Conservation (phyloP, 148 eudicot genomes). For the Chenopodium berlandieri region DNA sequence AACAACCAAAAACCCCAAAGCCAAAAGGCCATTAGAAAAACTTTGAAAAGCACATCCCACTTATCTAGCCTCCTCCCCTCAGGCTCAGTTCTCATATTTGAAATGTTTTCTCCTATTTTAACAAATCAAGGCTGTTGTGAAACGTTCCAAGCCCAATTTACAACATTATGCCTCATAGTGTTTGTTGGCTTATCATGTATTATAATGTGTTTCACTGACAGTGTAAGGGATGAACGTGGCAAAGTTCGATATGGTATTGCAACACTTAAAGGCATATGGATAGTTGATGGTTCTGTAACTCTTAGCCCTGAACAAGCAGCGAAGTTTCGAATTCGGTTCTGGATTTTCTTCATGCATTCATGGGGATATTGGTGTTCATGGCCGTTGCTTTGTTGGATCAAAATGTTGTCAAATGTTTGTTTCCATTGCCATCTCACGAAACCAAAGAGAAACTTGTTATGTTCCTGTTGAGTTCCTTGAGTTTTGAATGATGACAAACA, state of each 20-base stretch:
- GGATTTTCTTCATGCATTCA: conserved; percentile 63
- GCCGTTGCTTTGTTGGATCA: conserved; percentile 58
- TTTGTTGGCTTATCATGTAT: conserved; percentile 50
- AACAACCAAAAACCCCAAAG: conserved; percentile 37
- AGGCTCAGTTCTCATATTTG: conserved; percentile 67
- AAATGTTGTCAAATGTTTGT: conserved; percentile 67
- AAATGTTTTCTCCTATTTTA: conserved; percentile 53
- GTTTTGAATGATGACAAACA: too few species aligned
- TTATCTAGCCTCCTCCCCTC: conserved; percentile 69
- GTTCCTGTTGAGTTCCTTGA: too few species aligned
- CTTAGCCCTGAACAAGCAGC: conserved; percentile 33
- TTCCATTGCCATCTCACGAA: conserved; percentile 54
- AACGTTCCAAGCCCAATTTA: conserved; percentile 26
- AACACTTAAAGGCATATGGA: conserved; percentile 60
- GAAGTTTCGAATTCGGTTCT: conserved; percentile 44
- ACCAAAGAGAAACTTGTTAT: conserved; percentile 33
- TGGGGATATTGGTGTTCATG: conserved; percentile 44
- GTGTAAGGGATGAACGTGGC: conserved; percentile 51
- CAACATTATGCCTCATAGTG: conserved; percentile 35
- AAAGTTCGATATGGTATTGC: conserved; percentile 78
- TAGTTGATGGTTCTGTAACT: conserved; percentile 43
- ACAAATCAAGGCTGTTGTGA: conserved; percentile 57
- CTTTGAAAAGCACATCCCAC: conserved; percentile 50
- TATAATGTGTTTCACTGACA: conserved; percentile 62
- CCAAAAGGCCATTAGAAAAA: conserved; percentile 55